These are phyloP conservation scores for Forsythia suspensa DNA, from an alignment of 257 asterid genomes.

Conservation along the genomic window DNA sequence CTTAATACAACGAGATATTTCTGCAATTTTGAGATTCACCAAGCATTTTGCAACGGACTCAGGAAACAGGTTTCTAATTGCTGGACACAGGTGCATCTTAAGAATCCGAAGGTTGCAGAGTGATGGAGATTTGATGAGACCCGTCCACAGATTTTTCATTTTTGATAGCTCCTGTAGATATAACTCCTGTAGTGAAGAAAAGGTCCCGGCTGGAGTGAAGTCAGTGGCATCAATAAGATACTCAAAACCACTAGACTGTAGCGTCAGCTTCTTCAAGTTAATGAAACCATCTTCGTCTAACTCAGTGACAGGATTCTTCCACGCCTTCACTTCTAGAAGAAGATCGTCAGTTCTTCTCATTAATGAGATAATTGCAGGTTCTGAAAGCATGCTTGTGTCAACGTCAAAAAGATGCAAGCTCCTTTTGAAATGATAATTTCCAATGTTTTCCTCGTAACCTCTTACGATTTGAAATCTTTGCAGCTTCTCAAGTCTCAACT, in stretches of 20 bases:
- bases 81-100: background rate
- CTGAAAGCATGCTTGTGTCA: background rate
- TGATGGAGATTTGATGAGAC: slow-evolving; percentile 10
- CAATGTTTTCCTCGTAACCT: background rate
- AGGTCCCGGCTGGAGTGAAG: slow-evolving; percentile 5
- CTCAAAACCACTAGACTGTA: background rate
- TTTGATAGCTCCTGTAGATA: background rate
- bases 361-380: background rate
- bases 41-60: background rate
- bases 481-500: background rate
- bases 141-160: slow-evolving; percentile 3
- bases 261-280: background rate
- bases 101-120: slow-evolving; percentile 10
- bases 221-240: background rate
- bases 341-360: background rate
- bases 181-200: slow-evolving; percentile 1
- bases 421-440: background rate
- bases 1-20: background rate
- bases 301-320: background rate
- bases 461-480: background rate
- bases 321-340: background rate
- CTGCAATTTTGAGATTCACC: background rate
- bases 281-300: slow-evolving; percentile 6
- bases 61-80: slow-evolving; percentile 1
- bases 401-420: slow-evolving; percentile 1